Percentiles rank a stretch among this genome's conserved stretches.
phyloP scores from a whole-genome alignment of 345 rosid species.

The Litchi chinensis region DNA sequence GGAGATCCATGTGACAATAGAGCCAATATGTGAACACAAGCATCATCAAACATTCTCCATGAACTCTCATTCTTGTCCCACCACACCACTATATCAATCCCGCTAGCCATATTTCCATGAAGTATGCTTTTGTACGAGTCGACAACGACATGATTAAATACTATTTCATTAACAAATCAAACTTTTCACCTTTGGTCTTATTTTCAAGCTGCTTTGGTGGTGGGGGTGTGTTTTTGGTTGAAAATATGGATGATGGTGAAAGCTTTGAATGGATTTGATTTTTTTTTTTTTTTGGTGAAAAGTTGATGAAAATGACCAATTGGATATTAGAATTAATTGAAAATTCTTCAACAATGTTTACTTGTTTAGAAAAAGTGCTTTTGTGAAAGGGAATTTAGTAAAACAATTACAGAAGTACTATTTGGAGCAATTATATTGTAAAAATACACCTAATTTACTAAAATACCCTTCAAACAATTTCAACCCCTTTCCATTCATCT shows the following conservation, averaged over 20 bases:
- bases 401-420: too few relatives aligned
- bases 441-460: too few relatives aligned
- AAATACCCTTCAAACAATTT: too few relatives aligned
- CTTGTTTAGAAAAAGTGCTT: neutral
- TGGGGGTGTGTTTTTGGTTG: neutral
- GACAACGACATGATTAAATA: neutral
- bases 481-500: too few relatives aligned
- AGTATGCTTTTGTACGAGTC: too few relatives aligned
- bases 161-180: neutral
- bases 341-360: neutral
- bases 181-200: neutral
- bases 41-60: slow-evolving; percentile 34
- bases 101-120: neutral
- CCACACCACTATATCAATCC: neutral
- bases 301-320: neutral
- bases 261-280: neutral
- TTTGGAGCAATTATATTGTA: too few relatives aligned
- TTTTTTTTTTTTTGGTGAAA: neutral
- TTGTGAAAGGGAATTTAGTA: too few relatives aligned
- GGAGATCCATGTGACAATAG: slow-evolving; percentile 51
- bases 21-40: slow-evolving; percentile 76
- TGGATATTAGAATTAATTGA: neutral
- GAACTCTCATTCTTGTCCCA: neutral
- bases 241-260: neutral
- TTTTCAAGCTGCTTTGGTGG: neutral